These are phyloP conservation scores for Otatea glauca DNA, from an alignment of 176 grass and related monocot genomes.

Conservation along the genomic window DNA sequence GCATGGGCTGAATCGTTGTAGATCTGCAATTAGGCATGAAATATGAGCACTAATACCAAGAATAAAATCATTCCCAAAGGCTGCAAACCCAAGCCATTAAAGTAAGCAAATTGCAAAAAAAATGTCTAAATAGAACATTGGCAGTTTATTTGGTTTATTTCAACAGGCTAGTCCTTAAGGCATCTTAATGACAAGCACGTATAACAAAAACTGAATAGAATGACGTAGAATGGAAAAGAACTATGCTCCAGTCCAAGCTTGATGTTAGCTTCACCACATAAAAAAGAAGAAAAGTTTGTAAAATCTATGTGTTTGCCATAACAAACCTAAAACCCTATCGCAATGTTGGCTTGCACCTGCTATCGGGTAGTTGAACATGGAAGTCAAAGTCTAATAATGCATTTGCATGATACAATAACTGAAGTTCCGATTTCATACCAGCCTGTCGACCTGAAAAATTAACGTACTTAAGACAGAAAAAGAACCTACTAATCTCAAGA, in stretches of 20 bases:
- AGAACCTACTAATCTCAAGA: background rate
- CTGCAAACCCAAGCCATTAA: constrained; percentile 29
- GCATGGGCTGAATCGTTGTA: constrained; percentile 82
- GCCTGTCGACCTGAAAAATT: background rate
- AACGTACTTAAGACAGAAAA: background rate
- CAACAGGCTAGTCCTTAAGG: background rate
- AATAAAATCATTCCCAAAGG: constrained; percentile 33
- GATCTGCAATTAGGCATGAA: constrained; percentile 61
- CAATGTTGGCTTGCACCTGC: background rate
- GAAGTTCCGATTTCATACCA: background rate
- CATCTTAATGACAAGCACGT: constrained; percentile 3
- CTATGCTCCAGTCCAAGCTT: constrained; percentile 21
- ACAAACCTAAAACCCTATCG: background rate
- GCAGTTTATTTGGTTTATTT: background rate
- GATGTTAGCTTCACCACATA: constrained; percentile 27
- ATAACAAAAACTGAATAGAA: background rate
- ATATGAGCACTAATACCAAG: background rate
- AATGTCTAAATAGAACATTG: constrained; percentile 4
- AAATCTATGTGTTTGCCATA: background rate
- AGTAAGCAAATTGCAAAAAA: constrained; percentile 13
- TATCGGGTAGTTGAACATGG: constrained; percentile 3
- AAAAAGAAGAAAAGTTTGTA: background rate
- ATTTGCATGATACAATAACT: background rate
- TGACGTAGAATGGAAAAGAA: constrained; percentile 15
- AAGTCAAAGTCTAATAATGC: background rate